These are phyloP conservation scores for Coemansia sp. DNA, from an alignment of 192 early-diverging fungal species.

Conservation along the genomic window DNA sequence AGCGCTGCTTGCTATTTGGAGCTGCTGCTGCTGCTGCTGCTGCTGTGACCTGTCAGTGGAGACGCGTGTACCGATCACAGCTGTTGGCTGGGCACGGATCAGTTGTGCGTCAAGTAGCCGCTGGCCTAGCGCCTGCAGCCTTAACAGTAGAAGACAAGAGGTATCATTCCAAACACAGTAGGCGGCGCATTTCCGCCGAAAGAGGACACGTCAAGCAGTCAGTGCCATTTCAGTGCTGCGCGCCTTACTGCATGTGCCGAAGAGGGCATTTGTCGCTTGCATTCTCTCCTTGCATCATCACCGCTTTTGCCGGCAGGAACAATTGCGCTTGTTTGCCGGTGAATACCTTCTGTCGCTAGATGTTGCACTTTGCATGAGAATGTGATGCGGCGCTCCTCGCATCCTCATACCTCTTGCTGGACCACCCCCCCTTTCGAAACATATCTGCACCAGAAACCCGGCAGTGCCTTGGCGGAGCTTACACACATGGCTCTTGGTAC, in stretches of 20 bases:
- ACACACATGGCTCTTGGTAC: background rate
- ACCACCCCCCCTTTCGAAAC: background rate
- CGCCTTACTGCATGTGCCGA: constrained; percentile 1
- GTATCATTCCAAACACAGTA: background rate
- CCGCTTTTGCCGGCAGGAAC: background rate
- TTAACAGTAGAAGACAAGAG: background rate
- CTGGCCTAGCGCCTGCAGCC: background rate
- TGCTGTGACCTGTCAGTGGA: background rate
- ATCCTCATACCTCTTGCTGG: background rate
- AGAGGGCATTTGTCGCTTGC: background rate
- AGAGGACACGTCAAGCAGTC: background rate
- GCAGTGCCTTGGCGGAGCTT: background rate
- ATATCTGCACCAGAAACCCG: background rate
- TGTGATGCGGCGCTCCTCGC: background rate
- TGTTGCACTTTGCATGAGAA: background rate
- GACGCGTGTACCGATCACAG: background rate
- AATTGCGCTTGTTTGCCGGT: background rate
- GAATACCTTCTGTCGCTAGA: background rate
- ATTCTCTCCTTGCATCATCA: background rate
- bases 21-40: background rate
- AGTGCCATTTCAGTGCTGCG: background rate
- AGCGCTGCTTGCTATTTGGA: background rate
- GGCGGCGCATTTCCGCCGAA: background rate
- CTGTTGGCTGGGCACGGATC: background rate
- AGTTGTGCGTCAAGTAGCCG: background rate